Evolutionary conservation across 129 eudicot species (phyloP).

Genomic region (Oenanthe sinensis): DNA sequence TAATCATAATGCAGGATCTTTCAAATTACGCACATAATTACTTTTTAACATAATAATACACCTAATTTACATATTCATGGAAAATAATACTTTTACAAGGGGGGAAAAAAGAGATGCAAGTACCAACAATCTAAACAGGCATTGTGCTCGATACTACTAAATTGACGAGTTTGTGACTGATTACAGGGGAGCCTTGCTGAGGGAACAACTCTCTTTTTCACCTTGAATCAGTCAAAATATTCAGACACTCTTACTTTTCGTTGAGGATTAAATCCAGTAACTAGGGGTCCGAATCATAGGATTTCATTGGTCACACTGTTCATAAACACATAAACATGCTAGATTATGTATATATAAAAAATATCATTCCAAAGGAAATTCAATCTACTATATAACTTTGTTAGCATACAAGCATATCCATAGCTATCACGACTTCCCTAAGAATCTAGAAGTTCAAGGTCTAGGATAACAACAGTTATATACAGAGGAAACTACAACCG

Average conservation of each 20-base stretch:
- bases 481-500: not conserved
- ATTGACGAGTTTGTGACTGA: too few species aligned
- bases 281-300: too few species aligned
- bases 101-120: not conserved
- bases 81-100: too few species aligned
- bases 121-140: not conserved
- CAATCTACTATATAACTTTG: not conserved
- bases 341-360: not conserved
- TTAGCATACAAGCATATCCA: not conserved
- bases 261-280: too few species aligned
- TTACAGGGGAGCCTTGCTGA: too few species aligned
- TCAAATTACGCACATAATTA: not conserved
- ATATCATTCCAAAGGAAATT: not conserved
- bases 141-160: too few species aligned
- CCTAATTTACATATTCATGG: not conserved
- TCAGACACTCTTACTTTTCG: too few species aligned
- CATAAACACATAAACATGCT: not conserved
- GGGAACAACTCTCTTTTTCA: too few species aligned
- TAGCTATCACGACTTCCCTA: not conserved
- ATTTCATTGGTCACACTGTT: not conserved
- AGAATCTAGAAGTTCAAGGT: not conserved
- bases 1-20: not conserved
- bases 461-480: not conserved
- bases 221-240: too few species aligned
- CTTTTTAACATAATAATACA: not conserved